Evolutionary conservation across 2,329 filamentous ascomycete genomes (phyloP).

Genomic region (Ophiostoma triangulosporum): DNA sequence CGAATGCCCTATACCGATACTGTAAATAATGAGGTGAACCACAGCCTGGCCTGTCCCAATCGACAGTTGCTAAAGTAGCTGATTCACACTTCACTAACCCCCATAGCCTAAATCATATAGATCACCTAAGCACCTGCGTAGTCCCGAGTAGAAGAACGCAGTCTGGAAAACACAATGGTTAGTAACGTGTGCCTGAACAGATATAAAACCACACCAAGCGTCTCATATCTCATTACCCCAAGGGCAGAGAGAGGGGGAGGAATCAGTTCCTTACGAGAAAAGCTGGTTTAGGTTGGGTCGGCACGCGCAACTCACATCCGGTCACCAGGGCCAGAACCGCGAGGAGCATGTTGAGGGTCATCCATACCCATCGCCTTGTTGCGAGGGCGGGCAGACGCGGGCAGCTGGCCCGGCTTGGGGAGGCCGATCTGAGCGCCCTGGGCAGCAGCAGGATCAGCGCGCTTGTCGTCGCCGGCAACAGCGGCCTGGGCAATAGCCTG

Average conservation of each 20-base stretch:
- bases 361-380: constrained; percentile 48
- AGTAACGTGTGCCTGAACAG: neutral
- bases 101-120: constrained; percentile 25
- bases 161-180: constrained; percentile 27
- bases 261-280: constrained; percentile 88
- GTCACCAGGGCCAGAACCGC: constrained; percentile 63
- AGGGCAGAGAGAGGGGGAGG: constrained; percentile 62
- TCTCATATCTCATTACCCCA: constrained; percentile 3
- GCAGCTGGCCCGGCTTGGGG: constrained; percentile 32
- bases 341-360: constrained; percentile 33
- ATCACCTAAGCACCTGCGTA: constrained; percentile 15
- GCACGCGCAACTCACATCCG: constrained; percentile 84
- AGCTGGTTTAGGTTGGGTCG: constrained; percentile 31
- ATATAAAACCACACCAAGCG: neutral
- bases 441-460: constrained; percentile 51
- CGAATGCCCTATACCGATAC: constrained; percentile 5
- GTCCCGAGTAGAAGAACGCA: constrained; percentile 70
- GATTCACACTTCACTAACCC: constrained; percentile 1
- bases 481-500: constrained; percentile 82
- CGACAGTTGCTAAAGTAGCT: neutral
- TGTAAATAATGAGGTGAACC: neutral
- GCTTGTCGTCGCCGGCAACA: constrained; percentile 67
- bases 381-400: constrained; percentile 65
- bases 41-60: neutral
- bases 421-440: constrained; percentile 28